These are phyloP conservation scores for Tetraselmis striata DNA, from an alignment of 139 green algal species.

Conservation along the genomic window DNA sequence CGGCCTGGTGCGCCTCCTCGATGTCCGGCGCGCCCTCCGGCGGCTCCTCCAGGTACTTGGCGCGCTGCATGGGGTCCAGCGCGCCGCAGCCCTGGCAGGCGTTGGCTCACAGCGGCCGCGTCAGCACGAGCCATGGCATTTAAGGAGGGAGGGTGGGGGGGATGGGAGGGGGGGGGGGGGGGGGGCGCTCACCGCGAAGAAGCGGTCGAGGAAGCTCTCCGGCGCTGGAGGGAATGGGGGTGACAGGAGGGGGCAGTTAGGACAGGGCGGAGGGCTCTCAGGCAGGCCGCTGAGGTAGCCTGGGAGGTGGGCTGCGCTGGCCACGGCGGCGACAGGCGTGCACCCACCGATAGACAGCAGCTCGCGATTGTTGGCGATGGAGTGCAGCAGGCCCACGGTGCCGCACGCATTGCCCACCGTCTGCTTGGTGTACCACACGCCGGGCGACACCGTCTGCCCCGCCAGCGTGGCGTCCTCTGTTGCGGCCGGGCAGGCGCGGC, in stretches of 20 bases:
- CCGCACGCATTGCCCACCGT: slow-evolving; percentile 94
- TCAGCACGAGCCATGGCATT: no score
- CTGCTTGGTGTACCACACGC: slow-evolving; percentile 86
- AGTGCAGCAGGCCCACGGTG: slow-evolving; percentile 86
- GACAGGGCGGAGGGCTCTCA: no score
- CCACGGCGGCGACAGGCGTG: no score
- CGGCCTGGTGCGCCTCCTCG: slow-evolving; percentile 75
- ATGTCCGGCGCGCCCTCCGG: slow-evolving; percentile 65
- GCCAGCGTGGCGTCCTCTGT: slow-evolving; percentile 26
- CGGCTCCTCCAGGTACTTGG: slow-evolving; percentile 70
- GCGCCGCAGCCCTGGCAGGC: neutral
- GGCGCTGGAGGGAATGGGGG: slow-evolving; percentile 39
- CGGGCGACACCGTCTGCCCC: slow-evolving; percentile 12
- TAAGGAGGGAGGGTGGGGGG: no score
- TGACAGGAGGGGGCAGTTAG: no score
- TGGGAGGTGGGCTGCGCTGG: no score
- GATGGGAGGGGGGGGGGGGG: no score
- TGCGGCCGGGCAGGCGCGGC: no score
- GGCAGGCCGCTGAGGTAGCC: no score
- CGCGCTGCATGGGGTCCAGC: slow-evolving; percentile 29
- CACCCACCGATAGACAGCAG: slow-evolving; percentile 13
- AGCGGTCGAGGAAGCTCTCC: slow-evolving; percentile 66
- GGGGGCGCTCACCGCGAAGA: slow-evolving; percentile 50
- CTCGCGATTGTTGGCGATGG: slow-evolving; percentile 46
- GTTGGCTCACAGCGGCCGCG: no score